phyloP scores from a whole-genome alignment of 140 eudicot species.

The Anethum foeniculum region DNA sequence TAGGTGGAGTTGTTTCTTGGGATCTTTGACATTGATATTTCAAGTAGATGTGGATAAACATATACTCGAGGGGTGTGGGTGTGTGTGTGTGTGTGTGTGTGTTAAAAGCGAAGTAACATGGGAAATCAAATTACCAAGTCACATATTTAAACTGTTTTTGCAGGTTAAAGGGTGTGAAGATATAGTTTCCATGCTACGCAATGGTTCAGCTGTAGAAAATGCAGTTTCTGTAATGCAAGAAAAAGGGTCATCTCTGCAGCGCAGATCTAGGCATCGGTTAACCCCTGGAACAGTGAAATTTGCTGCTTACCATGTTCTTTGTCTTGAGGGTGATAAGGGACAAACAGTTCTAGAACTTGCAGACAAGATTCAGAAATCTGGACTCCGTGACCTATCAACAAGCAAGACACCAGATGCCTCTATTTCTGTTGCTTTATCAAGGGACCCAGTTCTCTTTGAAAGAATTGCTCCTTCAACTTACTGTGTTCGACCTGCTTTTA shows the following conservation, averaged over 20 bases:
- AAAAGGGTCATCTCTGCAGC: slow-evolving; percentile 62
- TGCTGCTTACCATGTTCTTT: slow-evolving; percentile 94
- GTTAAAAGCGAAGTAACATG: background rate
- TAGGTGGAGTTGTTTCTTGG: background rate
- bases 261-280: slow-evolving; percentile 82
- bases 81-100: background rate
- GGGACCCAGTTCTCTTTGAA: slow-evolving; percentile 90
- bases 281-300: slow-evolving; percentile 98
- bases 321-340: slow-evolving; percentile 92
- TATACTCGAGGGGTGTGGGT: background rate
- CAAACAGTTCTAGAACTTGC: slow-evolving; percentile 81
- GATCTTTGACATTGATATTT: background rate
- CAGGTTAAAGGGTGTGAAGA: slow-evolving; percentile 80
- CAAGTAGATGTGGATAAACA: background rate
- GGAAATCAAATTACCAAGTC: background rate
- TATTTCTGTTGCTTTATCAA: slow-evolving; percentile 89
- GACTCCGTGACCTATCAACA: slow-evolving; percentile 84
- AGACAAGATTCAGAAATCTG: slow-evolving; percentile 93
- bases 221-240: slow-evolving; percentile 92
- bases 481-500: slow-evolving; percentile 72
- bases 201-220: slow-evolving; percentile 87
- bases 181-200: slow-evolving; percentile 62
- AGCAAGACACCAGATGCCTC: slow-evolving; percentile 99
- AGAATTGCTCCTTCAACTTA: slow-evolving; percentile 96
- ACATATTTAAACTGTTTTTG: background rate